phyloP scores from a whole-genome alignment of 1,284 basidiomycete species.

The Sporisorium reilianum region DNA sequence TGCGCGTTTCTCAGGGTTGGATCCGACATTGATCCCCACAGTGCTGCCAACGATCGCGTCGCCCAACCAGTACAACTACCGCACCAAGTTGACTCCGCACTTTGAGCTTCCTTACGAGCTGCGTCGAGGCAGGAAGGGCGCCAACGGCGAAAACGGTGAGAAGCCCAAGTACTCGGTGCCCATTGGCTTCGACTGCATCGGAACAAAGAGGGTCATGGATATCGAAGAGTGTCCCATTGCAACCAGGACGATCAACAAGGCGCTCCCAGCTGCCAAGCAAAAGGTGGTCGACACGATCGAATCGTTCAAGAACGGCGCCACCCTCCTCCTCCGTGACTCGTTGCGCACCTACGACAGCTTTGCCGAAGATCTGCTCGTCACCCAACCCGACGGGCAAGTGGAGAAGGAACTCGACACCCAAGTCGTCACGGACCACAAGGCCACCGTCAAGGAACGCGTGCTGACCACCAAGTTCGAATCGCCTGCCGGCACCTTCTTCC shows the following conservation, averaged over 20 bases:
- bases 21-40: constrained; percentile 75
- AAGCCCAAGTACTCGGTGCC: constrained; percentile 76
- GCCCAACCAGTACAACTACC: constrained; percentile 88
- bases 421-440: constrained; percentile 82
- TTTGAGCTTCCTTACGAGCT: constrained; percentile 82
- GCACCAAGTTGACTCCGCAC: constrained; percentile 97
- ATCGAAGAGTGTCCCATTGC: constrained; percentile 98
- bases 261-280: constrained; percentile 76
- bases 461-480: constrained; percentile 87
- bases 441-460: constrained; percentile 84
- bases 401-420: constrained; percentile 45
- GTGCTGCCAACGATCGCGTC: constrained; percentile 84
- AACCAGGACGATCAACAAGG: constrained; percentile 82
- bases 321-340: constrained; percentile 90
- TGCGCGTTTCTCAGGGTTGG: constrained; percentile 71
- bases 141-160: constrained; percentile 42
- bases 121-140: constrained; percentile 63
- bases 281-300: constrained; percentile 81
- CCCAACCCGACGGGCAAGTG: constrained; percentile 24
- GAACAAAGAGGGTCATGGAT: constrained; percentile 83
- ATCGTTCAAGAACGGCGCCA: constrained; percentile 88
- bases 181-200: constrained; percentile 90
- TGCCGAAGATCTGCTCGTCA: constrained; percentile 35
- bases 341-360: constrained; percentile 70
- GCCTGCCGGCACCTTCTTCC: constrained; percentile 86